Percentiles rank a stretch among this genome's conserved stretches.
Evolutionary conservation across 2,329 filamentous ascomycete genomes (phyloP).

Genomic region (Cordyceps sp.): DNA sequence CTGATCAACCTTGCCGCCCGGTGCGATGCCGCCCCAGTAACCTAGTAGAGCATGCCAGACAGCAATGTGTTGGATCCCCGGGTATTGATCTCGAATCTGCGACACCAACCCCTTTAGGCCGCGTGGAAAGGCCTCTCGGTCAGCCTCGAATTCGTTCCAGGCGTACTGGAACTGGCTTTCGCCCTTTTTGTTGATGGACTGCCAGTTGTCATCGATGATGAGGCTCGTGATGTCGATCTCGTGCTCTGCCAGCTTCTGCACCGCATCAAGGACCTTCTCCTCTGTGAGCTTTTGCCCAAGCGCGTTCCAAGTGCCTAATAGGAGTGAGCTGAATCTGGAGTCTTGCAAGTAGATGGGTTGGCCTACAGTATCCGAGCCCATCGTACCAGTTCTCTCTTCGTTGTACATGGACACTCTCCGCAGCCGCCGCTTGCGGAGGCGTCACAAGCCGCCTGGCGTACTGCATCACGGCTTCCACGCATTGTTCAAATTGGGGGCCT

Average conservation of each 20-base stretch:
- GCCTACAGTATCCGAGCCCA: slow-evolving; percentile 70
- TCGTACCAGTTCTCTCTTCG: slow-evolving; percentile 89
- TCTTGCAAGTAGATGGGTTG: not conserved
- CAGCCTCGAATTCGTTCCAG: slow-evolving; percentile 79
- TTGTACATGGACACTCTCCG: no score
- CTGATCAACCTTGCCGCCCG: slow-evolving; percentile 54
- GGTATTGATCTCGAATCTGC: slow-evolving; percentile 51
- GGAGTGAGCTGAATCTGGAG: slow-evolving; percentile 5
- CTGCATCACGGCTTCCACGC: slow-evolving; percentile 70
- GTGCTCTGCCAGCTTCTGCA: slow-evolving; percentile 53
- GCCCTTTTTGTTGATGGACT: slow-evolving; percentile 44
- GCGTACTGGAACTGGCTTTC: slow-evolving; percentile 38
- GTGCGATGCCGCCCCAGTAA: slow-evolving; percentile 83
- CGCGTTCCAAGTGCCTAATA: slow-evolving; percentile 72
- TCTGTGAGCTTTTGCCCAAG: slow-evolving; percentile 72
- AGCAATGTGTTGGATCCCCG: slow-evolving; percentile 64
- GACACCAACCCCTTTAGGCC: slow-evolving; percentile 59
- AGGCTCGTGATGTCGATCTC: slow-evolving; percentile 68
- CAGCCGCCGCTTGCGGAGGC: slow-evolving; percentile 22
- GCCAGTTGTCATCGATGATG: slow-evolving; percentile 97
- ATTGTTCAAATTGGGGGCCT: slow-evolving; percentile 55
- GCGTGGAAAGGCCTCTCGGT: slow-evolving; percentile 58
- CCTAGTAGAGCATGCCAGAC: slow-evolving; percentile 88
- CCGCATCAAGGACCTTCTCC: slow-evolving; percentile 58
- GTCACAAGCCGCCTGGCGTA: slow-evolving; percentile 48